Evolutionary conservation across 2,329 filamentous ascomycete species (phyloP), one percentile per base, ranked within the genome.

Genomic region (Aspergillus flavus): DNA sequence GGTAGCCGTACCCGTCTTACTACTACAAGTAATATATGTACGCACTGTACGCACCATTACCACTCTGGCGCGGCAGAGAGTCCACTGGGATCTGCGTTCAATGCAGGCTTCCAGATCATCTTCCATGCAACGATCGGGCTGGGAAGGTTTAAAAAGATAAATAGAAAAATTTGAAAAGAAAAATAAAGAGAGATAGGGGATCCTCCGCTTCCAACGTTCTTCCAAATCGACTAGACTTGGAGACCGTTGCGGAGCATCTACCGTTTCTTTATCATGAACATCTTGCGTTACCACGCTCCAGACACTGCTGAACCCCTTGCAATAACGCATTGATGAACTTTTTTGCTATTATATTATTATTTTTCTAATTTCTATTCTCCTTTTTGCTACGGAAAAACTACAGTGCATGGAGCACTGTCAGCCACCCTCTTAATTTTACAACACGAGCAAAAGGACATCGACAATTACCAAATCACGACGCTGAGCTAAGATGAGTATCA

Each of bases 31-130:
- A 36, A 23, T 55, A 55, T 2, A 55, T 41, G 39, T 41, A 41
- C 16, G 36, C 16, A 19, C 16, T 16, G 36, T 55, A 55, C 52
- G 21, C n/a, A 55, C 32, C 52, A 55, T 55, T 55, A 55, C 52
- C 12, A 39, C 23, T 55, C n/a, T 39, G 10, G n/a, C 14, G 52
- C 52, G 21, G 34, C 32, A 55, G 26, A 36, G 16, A 26, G 34
- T 39, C 52, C 52, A 39, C 30, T 55, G 6, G 36, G 52, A 55
- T 55, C 52, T 39, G 52, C 48, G 28, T 30, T 52, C 26, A 52
- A n/a, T 52, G 46, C 52, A 55, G n/a, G 16, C 32, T 55, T 54
- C 52, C 30, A 54, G 52, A 54, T 54, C 30, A 54, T 23, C 21
- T 32, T 19, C 23, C 52, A 55, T 55, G 21, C 30, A 55, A 55